A percentile compares a stretch with the other conserved stretches of the same genome.
phyloP scores from a whole-genome alignment of 1,139 yeast genomes.

The Lodderomyces elongisporus region DNA sequence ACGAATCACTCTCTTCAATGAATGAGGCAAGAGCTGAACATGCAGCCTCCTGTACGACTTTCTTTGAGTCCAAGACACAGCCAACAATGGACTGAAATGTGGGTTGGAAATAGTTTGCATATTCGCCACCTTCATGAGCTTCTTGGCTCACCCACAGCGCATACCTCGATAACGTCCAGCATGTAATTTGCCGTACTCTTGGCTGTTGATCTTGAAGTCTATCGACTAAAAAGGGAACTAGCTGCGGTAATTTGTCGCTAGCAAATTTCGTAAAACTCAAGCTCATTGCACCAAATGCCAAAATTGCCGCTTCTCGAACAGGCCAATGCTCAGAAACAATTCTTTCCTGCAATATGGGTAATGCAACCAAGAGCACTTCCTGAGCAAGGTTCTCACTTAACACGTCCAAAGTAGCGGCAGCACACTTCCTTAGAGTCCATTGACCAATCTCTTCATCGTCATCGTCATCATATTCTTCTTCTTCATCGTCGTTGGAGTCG shows the following conservation, averaged over 20 bases:
- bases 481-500: slow-evolving; percentile 37
- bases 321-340: slow-evolving; percentile 77
- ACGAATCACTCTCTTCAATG: slow-evolving; percentile 69
- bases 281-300: slow-evolving; percentile 93
- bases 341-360: slow-evolving; percentile 72
- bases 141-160: slow-evolving; percentile 75
- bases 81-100: slow-evolving; percentile 71
- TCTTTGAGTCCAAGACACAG: slow-evolving; percentile 76
- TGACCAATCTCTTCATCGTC: slow-evolving; percentile 59
- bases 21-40: slow-evolving; percentile 82
- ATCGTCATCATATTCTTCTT: slow-evolving; percentile 62
- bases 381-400: slow-evolving; percentile 66
- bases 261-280: slow-evolving; percentile 79
- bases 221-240: slow-evolving; percentile 82
- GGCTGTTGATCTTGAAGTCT: slow-evolving; percentile 73
- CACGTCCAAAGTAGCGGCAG: slow-evolving; percentile 88
- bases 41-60: slow-evolving; percentile 92
- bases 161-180: slow-evolving; percentile 92
- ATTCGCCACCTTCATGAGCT: slow-evolving; percentile 56
- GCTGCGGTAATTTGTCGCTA: slow-evolving; percentile 65
- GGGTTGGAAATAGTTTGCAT: slow-evolving; percentile 66
- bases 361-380: slow-evolving; percentile 58
- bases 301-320: slow-evolving; percentile 84
- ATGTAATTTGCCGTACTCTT: slow-evolving; percentile 84
- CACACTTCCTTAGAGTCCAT: slow-evolving; percentile 90